These are phyloP conservation scores for Talaromyces liani DNA, from an alignment of 495 filamentous ascomycete species.

Conservation along the genomic window DNA sequence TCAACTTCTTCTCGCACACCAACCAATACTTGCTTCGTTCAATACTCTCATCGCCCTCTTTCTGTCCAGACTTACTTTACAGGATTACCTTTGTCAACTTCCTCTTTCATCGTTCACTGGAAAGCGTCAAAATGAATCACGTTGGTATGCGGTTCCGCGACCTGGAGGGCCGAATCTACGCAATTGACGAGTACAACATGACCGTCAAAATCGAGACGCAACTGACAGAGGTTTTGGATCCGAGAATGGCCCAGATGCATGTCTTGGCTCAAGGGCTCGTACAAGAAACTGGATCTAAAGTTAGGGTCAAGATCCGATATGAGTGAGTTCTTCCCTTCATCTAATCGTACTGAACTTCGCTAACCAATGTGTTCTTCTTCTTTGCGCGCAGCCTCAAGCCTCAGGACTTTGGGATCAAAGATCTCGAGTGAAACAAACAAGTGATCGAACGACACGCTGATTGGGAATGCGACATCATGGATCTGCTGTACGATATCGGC, in stretches of 20 bases:
- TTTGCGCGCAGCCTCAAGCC: neutral
- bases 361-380: no score
- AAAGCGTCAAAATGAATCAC: no score
- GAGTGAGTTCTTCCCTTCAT: neutral
- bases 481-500: neutral
- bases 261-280: neutral
- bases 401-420: neutral
- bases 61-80: no score
- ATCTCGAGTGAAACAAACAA: neutral
- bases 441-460: neutral
- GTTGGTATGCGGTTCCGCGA: slow-evolving; percentile 17
- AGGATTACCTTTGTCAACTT: no score
- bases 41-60: no score
- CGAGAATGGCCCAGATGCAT: neutral
- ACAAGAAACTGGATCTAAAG: neutral
- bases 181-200: neutral
- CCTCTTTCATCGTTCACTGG: no score
- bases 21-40: no score
- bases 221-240: neutral
- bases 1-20: no score
- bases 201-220: neutral
- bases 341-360: no score
- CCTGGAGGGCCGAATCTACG: neutral
- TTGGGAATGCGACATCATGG: neutral
- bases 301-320: neutral